Base-by-base conservation (phyloP, 352 stramenopile species). In the Vaucheria bursata region DNA sequence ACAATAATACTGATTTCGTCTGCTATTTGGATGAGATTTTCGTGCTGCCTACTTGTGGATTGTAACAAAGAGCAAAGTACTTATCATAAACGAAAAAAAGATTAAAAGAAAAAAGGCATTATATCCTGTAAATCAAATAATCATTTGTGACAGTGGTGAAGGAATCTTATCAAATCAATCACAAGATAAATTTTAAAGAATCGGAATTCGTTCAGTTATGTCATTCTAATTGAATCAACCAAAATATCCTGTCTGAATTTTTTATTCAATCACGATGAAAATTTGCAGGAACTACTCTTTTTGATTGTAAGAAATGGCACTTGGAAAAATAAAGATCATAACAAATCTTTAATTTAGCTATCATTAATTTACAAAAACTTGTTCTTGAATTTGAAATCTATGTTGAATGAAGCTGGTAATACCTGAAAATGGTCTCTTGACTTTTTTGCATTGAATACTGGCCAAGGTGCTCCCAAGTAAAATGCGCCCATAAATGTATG, bases 401-500 rank as follows among this genome's bases (percentile, higher is more conserved):
- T 59, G n/a, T n/a, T n/a, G 45, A n/a, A n/a, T n/a, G n/a, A n/a
- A n/a, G n/a, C n/a, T n/a, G n/a, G n/a, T n/a, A 8, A n/a, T n/a
- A 53, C 64, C 32, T 1, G 1, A 0, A 0, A 75, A 68, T 31
- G 1, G 29, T 77, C 65, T 72, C 75, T 67, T 25, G 76, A 70
- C 69, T 79, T 81, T 32, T n/a, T 50, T 18, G 75, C 29, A 34
- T 75, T 79, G 76, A 79, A 64, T 12, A 81, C 70, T 6, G 76
- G 76, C 76, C 76, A 81, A 12, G 76, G 76, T 5, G 76, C 76
- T 18, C 49, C 76, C 1, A 81, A 72, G 68, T 81, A 71, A 33
- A 81, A 81, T 31, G 76, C 73, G 49, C 76, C 76, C 76, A 81
- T 79, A 33, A 81, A 81, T 1, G 71, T 81, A 32, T 81, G 76